Evolutionary conservation across 2,329 filamentous ascomycete species (phyloP), one percentile per base, ranked within the genome.

Genomic region (Thyridium curvatum): DNA sequence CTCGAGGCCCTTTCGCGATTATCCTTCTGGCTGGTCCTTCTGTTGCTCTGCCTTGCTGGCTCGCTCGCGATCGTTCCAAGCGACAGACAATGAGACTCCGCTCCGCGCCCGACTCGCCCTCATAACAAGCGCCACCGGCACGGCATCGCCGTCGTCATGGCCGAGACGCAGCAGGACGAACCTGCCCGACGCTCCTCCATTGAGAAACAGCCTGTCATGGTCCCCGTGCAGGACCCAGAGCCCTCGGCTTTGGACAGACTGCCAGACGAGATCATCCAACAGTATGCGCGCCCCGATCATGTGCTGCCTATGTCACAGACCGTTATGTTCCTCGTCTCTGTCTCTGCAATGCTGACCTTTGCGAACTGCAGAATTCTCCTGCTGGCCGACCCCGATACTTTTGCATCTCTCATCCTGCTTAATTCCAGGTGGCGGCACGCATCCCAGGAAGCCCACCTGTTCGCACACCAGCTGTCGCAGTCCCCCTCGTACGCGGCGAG

Each of bases 261-360:
- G 10, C 81, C 81, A 6, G 76, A 82, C 57, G 80, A 84, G 57
- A 84, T 85, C 42, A 82, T 85, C 49, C 65, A 82, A 53, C 77
- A 83, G 81, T 84, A 62, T 34, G 39, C 29, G 18, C 39, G 37
- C 30, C 32, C 32, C 31, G 14, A 35, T 41, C 39, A 30, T 40
- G 12, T 14, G 18, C 15, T 16, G 30, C 34, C 15, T 30, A 17
- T 30, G 18, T 31, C 12, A 21, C 31, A 26, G 28, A 35, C 14
- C n/a, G 6, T 12, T 12, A 16, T 16, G 21, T 18, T 16, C 33
- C 26, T 26, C 37, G 36, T 42, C 34, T 40, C 37, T 41, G 40
- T 49, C 40, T 39, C 26, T 35, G 35, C 32, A 35, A 37, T 46
- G 29, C 38, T 43, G 37, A 33, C 40, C 35, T 43, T 34, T 41